These are phyloP conservation scores for Venturia nashicola DNA, from an alignment of 2,329 filamentous ascomycete species.

Conservation along the genomic window DNA sequence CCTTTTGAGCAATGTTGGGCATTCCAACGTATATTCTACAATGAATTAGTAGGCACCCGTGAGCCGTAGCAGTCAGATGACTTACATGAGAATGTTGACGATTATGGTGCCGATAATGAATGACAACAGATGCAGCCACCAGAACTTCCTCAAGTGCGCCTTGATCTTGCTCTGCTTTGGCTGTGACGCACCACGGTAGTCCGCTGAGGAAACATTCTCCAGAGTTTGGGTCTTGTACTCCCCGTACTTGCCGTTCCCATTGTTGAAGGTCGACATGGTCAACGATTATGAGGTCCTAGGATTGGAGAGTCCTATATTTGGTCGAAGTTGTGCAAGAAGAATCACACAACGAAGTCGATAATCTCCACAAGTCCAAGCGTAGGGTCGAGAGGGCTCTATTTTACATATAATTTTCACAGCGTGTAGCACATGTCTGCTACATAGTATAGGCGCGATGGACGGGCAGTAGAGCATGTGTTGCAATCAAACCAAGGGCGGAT, in stretches of 20 bases:
- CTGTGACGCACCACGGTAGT: neutral
- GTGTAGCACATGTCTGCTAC: neutral
- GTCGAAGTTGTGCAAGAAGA: neutral
- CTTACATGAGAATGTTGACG: slow-evolving; percentile 49
- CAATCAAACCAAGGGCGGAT: slow-evolving; percentile 9
- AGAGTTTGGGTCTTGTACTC: slow-evolving; percentile 5
- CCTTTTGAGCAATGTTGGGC: slow-evolving; percentile 43
- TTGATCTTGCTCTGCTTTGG: slow-evolving; percentile 12
- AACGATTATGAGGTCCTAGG: neutral
- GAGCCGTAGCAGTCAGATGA: slow-evolving; percentile 12
- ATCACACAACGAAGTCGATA: neutral
- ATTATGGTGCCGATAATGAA: slow-evolving; percentile 40
- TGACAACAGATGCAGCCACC: slow-evolving; percentile 48
- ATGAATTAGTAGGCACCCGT: neutral
- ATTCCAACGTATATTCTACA: slow-evolving; percentile 43
- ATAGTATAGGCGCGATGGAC: neutral
- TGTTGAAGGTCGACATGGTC: slow-evolving; percentile 2
- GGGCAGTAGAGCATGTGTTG: neutral
- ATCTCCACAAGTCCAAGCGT: neutral
- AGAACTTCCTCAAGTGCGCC: slow-evolving; percentile 29
- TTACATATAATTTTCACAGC: neutral
- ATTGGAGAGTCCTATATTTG: neutral
- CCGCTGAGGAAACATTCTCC: neutral
- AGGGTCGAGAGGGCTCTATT: neutral
- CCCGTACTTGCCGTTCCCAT: neutral